Conservation (phyloP, 768 basidiomycete species). For the Macrolepiota albuminosa region DNA sequence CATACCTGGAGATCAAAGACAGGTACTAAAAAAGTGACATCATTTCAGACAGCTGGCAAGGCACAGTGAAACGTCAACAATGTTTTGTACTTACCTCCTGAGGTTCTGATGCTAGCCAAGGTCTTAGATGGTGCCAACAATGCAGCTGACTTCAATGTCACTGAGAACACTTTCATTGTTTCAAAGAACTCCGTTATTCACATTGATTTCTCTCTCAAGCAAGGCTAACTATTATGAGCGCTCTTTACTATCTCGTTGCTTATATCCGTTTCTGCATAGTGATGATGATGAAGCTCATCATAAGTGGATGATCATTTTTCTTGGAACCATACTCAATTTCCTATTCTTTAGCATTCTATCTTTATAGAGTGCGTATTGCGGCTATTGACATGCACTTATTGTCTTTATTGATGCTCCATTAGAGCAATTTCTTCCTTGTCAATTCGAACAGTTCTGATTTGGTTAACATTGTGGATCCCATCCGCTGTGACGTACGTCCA, state of each 20-base stretch:
- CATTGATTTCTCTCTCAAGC: too few relatives aligned
- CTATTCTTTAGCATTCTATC: constrained; percentile 22
- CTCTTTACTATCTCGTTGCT: background rate
- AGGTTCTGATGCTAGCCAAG: too few relatives aligned
- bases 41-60: too few relatives aligned
- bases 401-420: background rate
- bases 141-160: too few relatives aligned
- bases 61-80: too few relatives aligned
- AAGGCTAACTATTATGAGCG: too few relatives aligned
- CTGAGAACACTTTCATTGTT: too few relatives aligned
- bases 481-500: constrained; percentile 22
- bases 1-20: too few relatives aligned
- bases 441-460: constrained; percentile 27
- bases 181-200: too few relatives aligned
- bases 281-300: constrained; percentile 25
- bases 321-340: background rate
- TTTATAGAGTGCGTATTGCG: constrained; percentile 22
- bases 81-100: too few relatives aligned
- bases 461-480: constrained; percentile 44
- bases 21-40: too few relatives aligned
- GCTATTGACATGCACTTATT: background rate
- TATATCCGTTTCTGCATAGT: constrained; percentile 6
- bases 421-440: constrained; percentile 36
- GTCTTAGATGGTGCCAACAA: too few relatives aligned
- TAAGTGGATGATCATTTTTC: constrained; percentile 5